Evolutionary conservation across 208 protist genomes (phyloP).

Genomic region (Trichomonas gallinae): DNA sequence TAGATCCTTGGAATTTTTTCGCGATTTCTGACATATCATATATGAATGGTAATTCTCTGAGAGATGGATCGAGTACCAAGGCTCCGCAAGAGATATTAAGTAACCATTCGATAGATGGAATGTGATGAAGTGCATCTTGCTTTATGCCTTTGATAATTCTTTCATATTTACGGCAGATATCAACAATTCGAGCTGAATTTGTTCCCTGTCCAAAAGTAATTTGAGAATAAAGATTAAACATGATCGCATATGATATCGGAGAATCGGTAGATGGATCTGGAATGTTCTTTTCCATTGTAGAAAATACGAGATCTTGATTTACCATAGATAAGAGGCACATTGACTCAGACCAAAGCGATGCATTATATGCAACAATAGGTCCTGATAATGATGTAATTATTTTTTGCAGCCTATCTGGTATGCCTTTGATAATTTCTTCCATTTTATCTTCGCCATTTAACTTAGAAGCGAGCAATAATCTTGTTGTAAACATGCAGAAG

Average conservation of each 20-base stretch:
- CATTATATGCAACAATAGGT: not conserved
- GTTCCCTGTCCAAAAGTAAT: not conserved
- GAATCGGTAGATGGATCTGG: not conserved
- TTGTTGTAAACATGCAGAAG: not conserved
- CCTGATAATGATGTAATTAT: not conserved
- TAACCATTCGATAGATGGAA: not conserved
- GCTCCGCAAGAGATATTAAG: not conserved
- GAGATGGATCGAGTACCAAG: not conserved
- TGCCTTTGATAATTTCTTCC: not conserved
- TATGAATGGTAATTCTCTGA: not conserved
- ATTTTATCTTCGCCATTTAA: not conserved
- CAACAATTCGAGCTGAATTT: not conserved
- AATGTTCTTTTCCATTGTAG: not conserved
- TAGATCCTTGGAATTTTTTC: not conserved
- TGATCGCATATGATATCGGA: not conserved
- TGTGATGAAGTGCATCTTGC: not conserved
- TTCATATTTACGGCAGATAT: not conserved
- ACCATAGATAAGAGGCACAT: not conserved
- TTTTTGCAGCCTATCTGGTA: not conserved
- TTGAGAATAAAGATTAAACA: not conserved
- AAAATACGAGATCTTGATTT: not conserved
- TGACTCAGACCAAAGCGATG: not conserved
- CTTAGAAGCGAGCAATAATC: not conserved
- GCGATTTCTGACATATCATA: constrained; percentile 4
- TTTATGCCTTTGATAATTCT: not conserved